Conservation (phyloP, 805 yeast genomes). For the Wickerhamomyces ciferrii region DNA sequence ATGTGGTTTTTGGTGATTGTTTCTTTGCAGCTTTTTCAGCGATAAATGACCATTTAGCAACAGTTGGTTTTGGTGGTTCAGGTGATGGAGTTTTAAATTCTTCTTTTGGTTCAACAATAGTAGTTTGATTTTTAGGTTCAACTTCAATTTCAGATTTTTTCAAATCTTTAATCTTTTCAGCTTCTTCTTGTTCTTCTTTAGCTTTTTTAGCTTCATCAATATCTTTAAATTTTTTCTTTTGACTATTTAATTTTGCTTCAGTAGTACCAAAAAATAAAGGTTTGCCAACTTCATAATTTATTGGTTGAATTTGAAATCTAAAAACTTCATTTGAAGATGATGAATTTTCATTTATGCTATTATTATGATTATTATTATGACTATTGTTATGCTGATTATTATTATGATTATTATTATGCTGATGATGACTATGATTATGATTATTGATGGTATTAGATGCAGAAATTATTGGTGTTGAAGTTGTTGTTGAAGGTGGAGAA, state of each 20-base stretch:
- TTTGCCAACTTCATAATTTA: not conserved
- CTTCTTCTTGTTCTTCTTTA: not conserved
- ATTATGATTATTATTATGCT: not conserved
- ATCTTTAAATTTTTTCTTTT: conserved; percentile 6
- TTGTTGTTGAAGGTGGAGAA: not conserved
- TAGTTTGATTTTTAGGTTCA: conserved; percentile 3
- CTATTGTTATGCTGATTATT: not conserved
- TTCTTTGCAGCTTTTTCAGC: conserved; percentile 21
- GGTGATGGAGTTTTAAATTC: conserved; percentile 3
- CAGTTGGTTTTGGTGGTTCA: conserved; percentile 10
- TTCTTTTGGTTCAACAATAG: not conserved
- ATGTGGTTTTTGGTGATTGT: conserved; percentile 9
- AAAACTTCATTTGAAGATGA: not conserved
- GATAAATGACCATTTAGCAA: conserved; percentile 15
- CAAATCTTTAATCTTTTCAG: conserved; percentile 15
- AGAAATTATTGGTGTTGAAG: not conserved
- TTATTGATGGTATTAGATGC: not conserved
- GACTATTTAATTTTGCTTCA: conserved; percentile 4
- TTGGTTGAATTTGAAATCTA: not conserved
- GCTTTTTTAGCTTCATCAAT: not conserved
- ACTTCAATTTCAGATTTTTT: no score
- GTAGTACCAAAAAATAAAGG: conserved; percentile 10
- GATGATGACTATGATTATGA: not conserved
- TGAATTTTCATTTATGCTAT: not conserved
- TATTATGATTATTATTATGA: not conserved